Base-by-base conservation (phyloP, 495 filamentous ascomycete species). In the Hypoxylon lenormandii region DNA sequence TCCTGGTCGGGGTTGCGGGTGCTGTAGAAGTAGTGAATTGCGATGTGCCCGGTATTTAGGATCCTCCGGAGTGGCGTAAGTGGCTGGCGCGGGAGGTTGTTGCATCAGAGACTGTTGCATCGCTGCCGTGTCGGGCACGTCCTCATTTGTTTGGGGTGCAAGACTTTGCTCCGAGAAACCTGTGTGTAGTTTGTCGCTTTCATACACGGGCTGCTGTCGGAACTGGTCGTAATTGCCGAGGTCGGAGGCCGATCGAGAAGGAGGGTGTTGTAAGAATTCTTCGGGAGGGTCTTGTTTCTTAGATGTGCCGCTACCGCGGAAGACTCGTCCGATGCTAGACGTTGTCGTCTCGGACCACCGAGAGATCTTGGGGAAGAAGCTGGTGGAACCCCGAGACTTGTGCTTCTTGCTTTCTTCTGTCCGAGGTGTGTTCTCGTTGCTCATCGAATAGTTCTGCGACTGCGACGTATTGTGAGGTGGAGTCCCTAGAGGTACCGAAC, bases 321-420 rank as follows among this genome's bases (percentile, higher is more conserved):
- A 87, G 10, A 80, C 80, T 49, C 77, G 76, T 48, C 80, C 76
- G 11, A 85, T 73, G 63, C 80, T 86, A 0, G 96, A 95, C 19
- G 93, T 85, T 4, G 95, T 98, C 18, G 95, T 97, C 78, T 95
- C 94, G 3, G 94, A 97, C 95, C 95, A 99, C 28, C 95, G 88
- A 11, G 96, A 98, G 62, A 97, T 91, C 78, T 94, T 96, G 21
- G 93, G 92, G 80, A 93, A 84, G 81, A 85, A 95, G 76, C 96
- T 89, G 3, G 92, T 95, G 12, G 93, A 94, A 70, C 86, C 89
- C 77, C 86, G 92, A 10, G 92, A 95, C 77, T 96, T 96, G 78
- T 96, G 93, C 80, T 97, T 97, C 70, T 90, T 89, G 60, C 86
- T 84, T 78, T 94, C 93, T 26, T 92, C 91, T 5, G 86, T 88